Conservation (phyloP, 371 early-diverging fungal genomes). For the Mucor circinelloides region DNA sequence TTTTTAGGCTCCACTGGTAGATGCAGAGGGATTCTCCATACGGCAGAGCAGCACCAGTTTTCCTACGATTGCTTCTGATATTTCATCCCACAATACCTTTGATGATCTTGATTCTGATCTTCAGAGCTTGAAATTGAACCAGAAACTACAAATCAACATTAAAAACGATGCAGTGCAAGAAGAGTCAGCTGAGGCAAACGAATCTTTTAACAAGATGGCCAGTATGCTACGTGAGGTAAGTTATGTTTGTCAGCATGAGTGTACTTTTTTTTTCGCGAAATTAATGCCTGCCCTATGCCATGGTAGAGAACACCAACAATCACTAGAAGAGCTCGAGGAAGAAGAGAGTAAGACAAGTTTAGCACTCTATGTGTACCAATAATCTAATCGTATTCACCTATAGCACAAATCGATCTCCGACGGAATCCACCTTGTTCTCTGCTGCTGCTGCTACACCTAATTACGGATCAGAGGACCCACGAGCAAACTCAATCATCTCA, state of each 20-base stretch:
- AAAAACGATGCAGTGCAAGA: conserved; percentile 9
- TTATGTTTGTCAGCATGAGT: not conserved
- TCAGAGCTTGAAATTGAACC: conserved; percentile 18
- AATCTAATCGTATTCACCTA: not conserved
- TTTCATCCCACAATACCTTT: conserved; percentile 13
- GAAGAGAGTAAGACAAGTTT: conserved; percentile 24
- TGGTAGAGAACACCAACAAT: conserved; percentile 13
- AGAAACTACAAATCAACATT: conserved; percentile 19
- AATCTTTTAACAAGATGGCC: conserved; percentile 19
- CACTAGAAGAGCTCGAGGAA: conserved; percentile 15
- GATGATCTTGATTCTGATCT: conserved; percentile 24
- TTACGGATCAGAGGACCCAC: not conserved
- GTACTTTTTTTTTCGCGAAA: no score
- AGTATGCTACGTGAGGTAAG: conserved; percentile 25
- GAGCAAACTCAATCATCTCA: conserved; percentile 3
- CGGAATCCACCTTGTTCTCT: conserved; percentile 4
- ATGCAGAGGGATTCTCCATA: conserved; percentile 26
- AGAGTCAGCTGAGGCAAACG: conserved; percentile 13
- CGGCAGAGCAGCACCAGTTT: conserved; percentile 4
- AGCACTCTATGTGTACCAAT: not conserved
- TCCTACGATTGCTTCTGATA: conserved; percentile 11
- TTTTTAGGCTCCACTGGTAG: conserved; percentile 13
- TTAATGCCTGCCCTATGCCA: no score
- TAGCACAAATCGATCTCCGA: conserved; percentile 9
- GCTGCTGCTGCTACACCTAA: not conserved